Evolutionary conservation across 1,139 yeast genomes (phyloP), one percentile per base, ranked within the genome.

Genomic region (Lodderomyces orthopsilosis): DNA sequence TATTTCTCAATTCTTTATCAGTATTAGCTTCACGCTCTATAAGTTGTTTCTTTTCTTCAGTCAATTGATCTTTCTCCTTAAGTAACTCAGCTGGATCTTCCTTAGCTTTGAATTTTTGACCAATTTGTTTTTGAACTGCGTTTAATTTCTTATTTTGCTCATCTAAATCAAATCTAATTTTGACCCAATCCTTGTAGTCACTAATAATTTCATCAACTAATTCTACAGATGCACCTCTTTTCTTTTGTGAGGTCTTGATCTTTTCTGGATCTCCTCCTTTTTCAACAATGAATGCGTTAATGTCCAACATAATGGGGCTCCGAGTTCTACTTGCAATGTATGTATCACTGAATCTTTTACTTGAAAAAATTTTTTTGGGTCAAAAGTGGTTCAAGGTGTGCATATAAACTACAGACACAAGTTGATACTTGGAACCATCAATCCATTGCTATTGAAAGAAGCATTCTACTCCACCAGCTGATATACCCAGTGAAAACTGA

Each of bases 261-360:
- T 74, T 73, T 55, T 90, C 94, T 37, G 98, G 97, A 65, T 90
- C 81, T 53, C 98, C 98, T 48, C 98, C 98, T 69, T 89, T 90
- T 63, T 93, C 98, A 56, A 83, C 95, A 56, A 93, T 81, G 63
- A 93, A 93, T 61, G 87, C 85, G 58, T 84, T 77, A 53, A 93
- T 88, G 65, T 91, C 98, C 70, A 93, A 83, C 98, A 93, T 91
- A n/a, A n/a, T n/a, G n/a, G n/a, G 21, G 42, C 32, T 30, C 22
- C 15, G 17, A 9, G n/a, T n/a, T 32, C 18, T 21, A 23, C 7
- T 7, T 24, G 28, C 8, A 6, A 21, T 21, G 23, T 21, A 21
- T 21, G 23, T 21, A 21, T 21, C 23, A 6, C 23, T 21, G 23
- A 21, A 28, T 19, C n/a, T n/a, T n/a, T n/a, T n/a, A n/a, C n/a